Percentiles rank a stretch among this genome's conserved stretches.
These are phyloP conservation scores for Claviceps sorghi DNA, from an alignment of 2,329 filamentous ascomycete genomes.

Conservation along the genomic window DNA sequence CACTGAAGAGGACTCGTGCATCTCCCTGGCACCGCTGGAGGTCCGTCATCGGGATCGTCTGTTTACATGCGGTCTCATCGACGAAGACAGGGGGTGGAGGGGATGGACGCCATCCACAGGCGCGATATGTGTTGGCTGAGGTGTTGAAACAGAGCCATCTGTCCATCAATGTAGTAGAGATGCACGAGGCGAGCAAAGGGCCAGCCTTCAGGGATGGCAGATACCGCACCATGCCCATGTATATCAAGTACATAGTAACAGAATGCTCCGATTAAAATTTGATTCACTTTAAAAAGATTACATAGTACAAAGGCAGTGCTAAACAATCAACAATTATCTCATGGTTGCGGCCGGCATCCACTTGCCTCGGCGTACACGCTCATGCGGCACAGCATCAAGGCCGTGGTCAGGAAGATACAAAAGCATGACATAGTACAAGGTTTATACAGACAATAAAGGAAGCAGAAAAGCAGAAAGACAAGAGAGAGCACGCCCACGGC, in stretches of 20 bases:
- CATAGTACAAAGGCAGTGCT: no score
- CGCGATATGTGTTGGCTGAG: not conserved
- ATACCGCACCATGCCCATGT: no score
- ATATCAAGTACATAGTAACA: not conserved
- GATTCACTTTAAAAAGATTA: no score
- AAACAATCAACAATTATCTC: no score
- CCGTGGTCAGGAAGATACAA: no score
- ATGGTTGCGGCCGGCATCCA: no score
- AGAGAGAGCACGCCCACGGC: no score
- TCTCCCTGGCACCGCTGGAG: not conserved
- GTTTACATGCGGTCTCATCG: not conserved
- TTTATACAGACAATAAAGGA: no score
- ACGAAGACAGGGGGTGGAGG: not conserved
- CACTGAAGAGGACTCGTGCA: not conserved
- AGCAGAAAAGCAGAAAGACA: no score
- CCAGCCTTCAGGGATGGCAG: not conserved
- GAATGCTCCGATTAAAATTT: not conserved
- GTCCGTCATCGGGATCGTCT: not conserved
- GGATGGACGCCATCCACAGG: not conserved
- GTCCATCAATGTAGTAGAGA: not conserved
- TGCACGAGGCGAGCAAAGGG: not conserved
- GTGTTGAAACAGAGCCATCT: not conserved
- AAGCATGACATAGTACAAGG: no score
- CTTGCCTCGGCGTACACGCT: no score
- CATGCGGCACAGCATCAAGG: no score